A percentile compares a stretch with the other conserved stretches of the same genome.
Conservation (phyloP, 2,329 filamentous ascomycete genomes). For the Alternaria angustiovoidea region DNA sequence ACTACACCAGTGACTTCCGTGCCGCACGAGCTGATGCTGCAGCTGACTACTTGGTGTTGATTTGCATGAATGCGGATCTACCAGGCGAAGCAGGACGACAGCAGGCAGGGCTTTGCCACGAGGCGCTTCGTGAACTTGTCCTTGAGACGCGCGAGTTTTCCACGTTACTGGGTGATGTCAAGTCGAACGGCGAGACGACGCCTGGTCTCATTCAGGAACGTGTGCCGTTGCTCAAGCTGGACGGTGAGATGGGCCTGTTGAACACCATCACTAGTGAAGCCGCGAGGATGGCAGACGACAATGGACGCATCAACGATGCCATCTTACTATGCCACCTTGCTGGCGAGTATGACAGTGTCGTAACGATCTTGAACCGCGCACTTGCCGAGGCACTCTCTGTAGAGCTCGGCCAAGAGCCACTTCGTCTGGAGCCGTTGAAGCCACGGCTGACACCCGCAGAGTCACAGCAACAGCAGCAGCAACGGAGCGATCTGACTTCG, state of each 20-base stretch:
- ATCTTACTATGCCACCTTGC: slow-evolving; percentile 94
- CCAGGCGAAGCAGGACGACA: slow-evolving; percentile 75
- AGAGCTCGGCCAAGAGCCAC: slow-evolving; percentile 81
- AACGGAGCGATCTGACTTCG: slow-evolving; percentile 37
- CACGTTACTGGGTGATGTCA: slow-evolving; percentile 89
- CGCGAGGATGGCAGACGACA: slow-evolving; percentile 91
- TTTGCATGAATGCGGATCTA: slow-evolving; percentile 90
- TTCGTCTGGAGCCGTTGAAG: slow-evolving; percentile 81
- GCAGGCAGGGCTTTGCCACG: slow-evolving; percentile 85
- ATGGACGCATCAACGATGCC: slow-evolving; percentile 90
- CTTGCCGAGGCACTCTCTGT: slow-evolving; percentile 88
- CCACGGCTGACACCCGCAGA: slow-evolving; percentile 62
- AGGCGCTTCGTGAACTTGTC: slow-evolving; percentile 90
- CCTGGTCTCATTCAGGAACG: slow-evolving; percentile 88
- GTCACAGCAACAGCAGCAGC: slow-evolving; percentile 44
- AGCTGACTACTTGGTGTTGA: slow-evolving; percentile 89
- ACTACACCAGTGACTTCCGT: slow-evolving; percentile 96
- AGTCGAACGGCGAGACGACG: slow-evolving; percentile 83
- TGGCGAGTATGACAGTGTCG: slow-evolving; percentile 94
- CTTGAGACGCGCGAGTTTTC: slow-evolving; percentile 98
- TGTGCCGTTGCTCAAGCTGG: slow-evolving; percentile 79
- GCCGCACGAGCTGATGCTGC: slow-evolving; percentile 88
- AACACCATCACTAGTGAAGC: slow-evolving; percentile 92
- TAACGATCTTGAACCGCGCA: slow-evolving; percentile 86
- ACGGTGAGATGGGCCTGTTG: slow-evolving; percentile 83